phyloP scores from a whole-genome alignment of 179 eudicot genomes.

The Heliamphora pulchella region DNA sequence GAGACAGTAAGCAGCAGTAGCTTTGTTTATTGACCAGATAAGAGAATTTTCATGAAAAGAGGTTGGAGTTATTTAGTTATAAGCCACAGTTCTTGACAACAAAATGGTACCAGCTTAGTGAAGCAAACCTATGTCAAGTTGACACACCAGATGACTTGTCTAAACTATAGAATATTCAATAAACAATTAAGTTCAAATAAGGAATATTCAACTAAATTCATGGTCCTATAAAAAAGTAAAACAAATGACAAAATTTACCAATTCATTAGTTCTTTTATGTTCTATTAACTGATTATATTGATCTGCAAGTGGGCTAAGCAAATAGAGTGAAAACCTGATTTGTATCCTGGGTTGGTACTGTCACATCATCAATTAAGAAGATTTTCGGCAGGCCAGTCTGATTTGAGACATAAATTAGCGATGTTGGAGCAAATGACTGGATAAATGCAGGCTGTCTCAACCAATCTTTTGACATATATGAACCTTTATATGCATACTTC shows the following conservation, averaged over 20 bases:
- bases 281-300: not conserved
- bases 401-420: conserved; percentile 68
- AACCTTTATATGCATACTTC: conserved; percentile 78
- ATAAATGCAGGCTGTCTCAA: conserved; percentile 77
- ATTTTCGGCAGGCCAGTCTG: conserved; percentile 76
- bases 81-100: not conserved
- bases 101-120: not conserved
- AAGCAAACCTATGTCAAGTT: not conserved
- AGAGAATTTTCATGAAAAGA: not conserved
- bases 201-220: not conserved
- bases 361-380: conserved; percentile 72
- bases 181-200: not conserved
- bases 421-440: conserved; percentile 94
- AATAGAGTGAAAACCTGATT: conserved; percentile 56
- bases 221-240: not conserved
- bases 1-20: not conserved
- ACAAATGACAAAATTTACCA: not conserved
- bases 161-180: not conserved
- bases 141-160: not conserved
- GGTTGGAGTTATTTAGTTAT: not conserved
- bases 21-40: not conserved
- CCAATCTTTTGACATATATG: conserved; percentile 84
- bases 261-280: not conserved
- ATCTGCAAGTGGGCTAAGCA: not conserved
- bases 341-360: conserved; percentile 72